These are phyloP conservation scores for Dunaliella primolecta DNA, from an alignment of 139 green algal species.

Conservation along the genomic window DNA sequence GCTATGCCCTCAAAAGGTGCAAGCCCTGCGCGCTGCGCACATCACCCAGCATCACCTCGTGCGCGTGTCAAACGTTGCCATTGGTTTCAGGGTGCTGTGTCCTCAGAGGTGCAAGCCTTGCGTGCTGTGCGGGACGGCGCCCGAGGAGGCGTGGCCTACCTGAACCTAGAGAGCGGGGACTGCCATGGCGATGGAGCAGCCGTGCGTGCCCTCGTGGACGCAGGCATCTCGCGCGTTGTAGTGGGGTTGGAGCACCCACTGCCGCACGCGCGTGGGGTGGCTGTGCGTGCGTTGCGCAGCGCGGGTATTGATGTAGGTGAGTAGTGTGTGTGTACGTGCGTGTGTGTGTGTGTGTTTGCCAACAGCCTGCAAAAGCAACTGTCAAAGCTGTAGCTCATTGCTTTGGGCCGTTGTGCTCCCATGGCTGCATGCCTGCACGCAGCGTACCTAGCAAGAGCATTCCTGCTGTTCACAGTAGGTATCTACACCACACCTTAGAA, in stretches of 20 bases:
- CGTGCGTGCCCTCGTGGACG: constrained; percentile 66
- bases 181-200: constrained; percentile 80
- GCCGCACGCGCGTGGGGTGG: constrained; percentile 59
- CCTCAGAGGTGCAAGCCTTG: constrained; percentile 64
- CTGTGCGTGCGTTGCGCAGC: constrained; percentile 53
- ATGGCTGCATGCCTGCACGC: too few species aligned
- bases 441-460: too few species aligned
- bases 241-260: constrained; percentile 91
- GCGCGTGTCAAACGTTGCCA: too few species aligned
- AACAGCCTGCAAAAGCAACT: background rate
- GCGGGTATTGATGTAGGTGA: constrained; percentile 78
- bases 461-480: too few species aligned
- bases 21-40: background rate
- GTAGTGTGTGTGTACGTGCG: constrained; percentile 26
- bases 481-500: too few species aligned
- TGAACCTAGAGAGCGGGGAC: constrained; percentile 91
- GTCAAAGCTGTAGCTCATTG: too few species aligned
- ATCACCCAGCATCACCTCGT: background rate
- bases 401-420: too few species aligned
- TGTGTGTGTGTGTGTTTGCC: too few species aligned
- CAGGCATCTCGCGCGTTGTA: constrained; percentile 80
- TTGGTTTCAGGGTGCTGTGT: constrained; percentile 68
- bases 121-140: constrained; percentile 31
- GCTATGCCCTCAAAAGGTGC: constrained; percentile 56
- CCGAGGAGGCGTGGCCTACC: constrained; percentile 73